Evolutionary conservation across 108 stramenopile genomes (phyloP), one percentile per base, ranked within the genome.

Genomic region (Seminavis robusta): DNA sequence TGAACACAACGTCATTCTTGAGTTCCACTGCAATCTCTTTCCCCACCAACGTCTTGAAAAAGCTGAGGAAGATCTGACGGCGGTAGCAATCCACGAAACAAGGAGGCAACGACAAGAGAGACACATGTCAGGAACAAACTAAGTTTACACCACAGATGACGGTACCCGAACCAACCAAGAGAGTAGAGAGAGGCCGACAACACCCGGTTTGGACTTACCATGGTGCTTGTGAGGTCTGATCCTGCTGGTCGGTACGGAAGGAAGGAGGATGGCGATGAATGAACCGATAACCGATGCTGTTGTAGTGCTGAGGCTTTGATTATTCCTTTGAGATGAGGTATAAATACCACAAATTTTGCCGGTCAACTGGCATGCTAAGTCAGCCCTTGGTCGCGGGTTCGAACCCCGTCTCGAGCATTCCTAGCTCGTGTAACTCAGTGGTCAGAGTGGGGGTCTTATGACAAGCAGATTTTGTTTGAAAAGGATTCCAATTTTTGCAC

Each of bases 21-120:
- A 99, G 74, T 71, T 99, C 99, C 16, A 99, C 97, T 4, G 94
- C 95, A 33, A 99, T 80, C 47, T 96, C 92, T 61, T 99, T 98
- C 39, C 96, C 97, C 23, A 98, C 96, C 41, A 99, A 83, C n/a
- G 97, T 99, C 74, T 99, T 99, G 97, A 99, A 99, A 61, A 99
- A 98, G 31, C 97, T 96, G 53, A 92, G 90, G 69, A 99, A 99
- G 61, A 99, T 76, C 98, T 97, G 61, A 8, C 23, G 23, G 16
- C 15, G 49, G 10, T 16, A 20, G 43, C 11, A 19, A 47, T 16
- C 43, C 6, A 39, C 10, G 25, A 24, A 21, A 42, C 8, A 24
- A 13, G 25, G 40, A 55, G 10, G 53, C 45, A 50, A 8, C 15
- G 15, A 45, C 15, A 45, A 9, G 8, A 45, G 10, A 17, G 17